Conservation (phyloP, 2,329 filamentous ascomycete genomes). For the Triangularia setosa region DNA sequence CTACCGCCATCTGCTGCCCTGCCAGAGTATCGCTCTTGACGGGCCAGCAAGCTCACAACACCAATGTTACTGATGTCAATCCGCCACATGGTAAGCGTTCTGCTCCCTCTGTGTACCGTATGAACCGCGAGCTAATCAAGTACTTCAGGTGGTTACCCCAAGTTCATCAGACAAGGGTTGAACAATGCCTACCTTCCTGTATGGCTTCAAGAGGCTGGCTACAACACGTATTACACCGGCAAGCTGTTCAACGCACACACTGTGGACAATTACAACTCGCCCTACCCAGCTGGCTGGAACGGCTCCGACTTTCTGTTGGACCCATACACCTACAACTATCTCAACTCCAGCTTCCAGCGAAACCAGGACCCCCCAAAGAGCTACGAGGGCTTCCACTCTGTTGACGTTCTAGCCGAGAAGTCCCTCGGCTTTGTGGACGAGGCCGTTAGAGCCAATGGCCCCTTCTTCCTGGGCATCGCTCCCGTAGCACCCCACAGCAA, state of each 20-base stretch:
- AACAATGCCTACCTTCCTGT: conserved; percentile 49
- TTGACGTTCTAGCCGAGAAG: conserved; percentile 26
- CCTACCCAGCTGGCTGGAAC: conserved; percentile 54
- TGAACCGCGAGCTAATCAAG: conserved; percentile 7
- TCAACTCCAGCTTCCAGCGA: conserved; percentile 60
- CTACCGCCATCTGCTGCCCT: conserved; percentile 59
- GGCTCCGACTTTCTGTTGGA: conserved; percentile 57
- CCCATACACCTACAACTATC: conserved; percentile 64
- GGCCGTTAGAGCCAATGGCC: conserved; percentile 30
- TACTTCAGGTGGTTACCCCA: conserved; percentile 41
- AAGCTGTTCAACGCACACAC: conserved; percentile 53
- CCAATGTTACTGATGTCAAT: conserved; percentile 50
- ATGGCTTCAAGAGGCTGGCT: conserved; percentile 49
- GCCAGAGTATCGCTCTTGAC: conserved; percentile 59
- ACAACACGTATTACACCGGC: conserved; percentile 52
- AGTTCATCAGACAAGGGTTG: conserved; percentile 47
- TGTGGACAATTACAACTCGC: conserved; percentile 45
- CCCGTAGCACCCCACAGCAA: conserved; percentile 57
- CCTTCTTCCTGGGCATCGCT: conserved; percentile 58
- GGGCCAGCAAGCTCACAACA: conserved; percentile 60
- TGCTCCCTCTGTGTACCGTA: conserved; percentile 24
- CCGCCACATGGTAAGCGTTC: conserved; percentile 24
- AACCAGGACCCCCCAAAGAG: conserved; percentile 46
- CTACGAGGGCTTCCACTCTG: conserved; percentile 30
- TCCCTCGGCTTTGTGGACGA: conserved; percentile 24